These are phyloP conservation scores for Leccinum griseonigrum DNA, from an alignment of 1,284 basidiomycete genomes.

Conservation along the genomic window DNA sequence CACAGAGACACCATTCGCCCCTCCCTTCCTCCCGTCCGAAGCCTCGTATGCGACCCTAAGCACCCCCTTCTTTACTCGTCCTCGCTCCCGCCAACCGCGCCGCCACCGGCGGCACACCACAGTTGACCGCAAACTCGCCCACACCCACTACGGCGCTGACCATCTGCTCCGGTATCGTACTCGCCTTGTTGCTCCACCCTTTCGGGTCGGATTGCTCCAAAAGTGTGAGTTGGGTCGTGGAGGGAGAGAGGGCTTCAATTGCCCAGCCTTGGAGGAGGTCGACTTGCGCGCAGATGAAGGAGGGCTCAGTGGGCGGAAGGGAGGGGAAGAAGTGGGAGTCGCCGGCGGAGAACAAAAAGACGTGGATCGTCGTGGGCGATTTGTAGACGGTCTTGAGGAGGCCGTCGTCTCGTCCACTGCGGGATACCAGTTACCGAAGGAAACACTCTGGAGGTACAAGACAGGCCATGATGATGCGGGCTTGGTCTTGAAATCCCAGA, in stretches of 20 bases:
- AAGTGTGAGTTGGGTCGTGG: slow-evolving; percentile 90
- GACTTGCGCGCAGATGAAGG: slow-evolving; percentile 89
- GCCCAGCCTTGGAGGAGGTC: slow-evolving; percentile 93
- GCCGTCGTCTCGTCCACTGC: slow-evolving; percentile 85
- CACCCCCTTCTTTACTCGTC: slow-evolving; percentile 65
- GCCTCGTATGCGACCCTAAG: slow-evolving; percentile 88
- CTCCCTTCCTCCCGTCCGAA: slow-evolving; percentile 50
- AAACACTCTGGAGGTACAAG: slow-evolving; percentile 54
- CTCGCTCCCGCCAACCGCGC: slow-evolving; percentile 84
- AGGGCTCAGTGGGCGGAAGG: slow-evolving; percentile 70
- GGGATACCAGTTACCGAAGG: slow-evolving; percentile 3
- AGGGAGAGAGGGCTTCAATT: slow-evolving; percentile 93
- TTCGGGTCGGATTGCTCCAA: slow-evolving; percentile 97
- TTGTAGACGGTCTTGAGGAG: slow-evolving; percentile 96
- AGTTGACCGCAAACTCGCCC: slow-evolving; percentile 93
- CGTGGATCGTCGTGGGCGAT: slow-evolving; percentile 91
- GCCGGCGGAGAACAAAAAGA: slow-evolving; percentile 94
- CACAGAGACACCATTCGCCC: slow-evolving; percentile 19
- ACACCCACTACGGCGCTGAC: slow-evolving; percentile 82
- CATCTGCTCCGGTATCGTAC: slow-evolving; percentile 89
- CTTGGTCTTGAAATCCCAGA: slow-evolving; percentile 90
- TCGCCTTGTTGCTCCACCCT: slow-evolving; percentile 93
- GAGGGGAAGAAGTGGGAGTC: slow-evolving; percentile 84
- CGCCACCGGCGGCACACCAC: slow-evolving; percentile 88
- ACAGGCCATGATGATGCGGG: slow-evolving; percentile 78